Base-by-base conservation (phyloP, 2,329 filamentous ascomycete genomes). In the Verticillium albo-atrum region DNA sequence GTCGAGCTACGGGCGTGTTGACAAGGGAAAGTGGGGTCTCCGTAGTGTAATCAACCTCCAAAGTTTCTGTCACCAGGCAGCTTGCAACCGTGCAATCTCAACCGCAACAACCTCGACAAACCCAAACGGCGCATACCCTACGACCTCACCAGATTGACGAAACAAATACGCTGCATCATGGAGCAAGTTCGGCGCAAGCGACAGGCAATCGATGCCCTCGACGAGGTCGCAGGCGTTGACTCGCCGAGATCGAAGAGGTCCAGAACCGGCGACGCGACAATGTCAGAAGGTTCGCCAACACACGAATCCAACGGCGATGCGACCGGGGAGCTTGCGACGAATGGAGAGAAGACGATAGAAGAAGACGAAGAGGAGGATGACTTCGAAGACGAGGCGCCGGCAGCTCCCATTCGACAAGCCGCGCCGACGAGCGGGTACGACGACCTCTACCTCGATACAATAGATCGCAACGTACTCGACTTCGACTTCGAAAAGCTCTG, bases 401-500 rank as follows among this genome's bases (percentile, higher is more conserved):
- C 73, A 2, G 80, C 76, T n/a, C 79, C 82, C 23, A 79, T 80
- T 65, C 86, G 91, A 64, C 92, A 97, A 73, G 80, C 81, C 55
- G 91, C 89, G 52, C 92, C 94, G 17, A 85, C 90, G 34, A 90
- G 90, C 72, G 94, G 94, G 63, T 99, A 97, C 78, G 89, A 90
- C 68, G 94, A 99, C 73, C 87, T 99, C 28, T 99, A 99, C 74
- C 90, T 99, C 67, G 95, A 99, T 79, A 98, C 95, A 14, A 96
- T 99, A 76, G 88, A 97, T 74, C 91, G 95, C 69, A 87, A 89
- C 70, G 88, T 97, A 54, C 87, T 98, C 59, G 95, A 99, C 75
- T 98, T 98, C 72, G 95, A 99, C 75, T 99, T 99, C 72, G 95
- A 99, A 73, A 99, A 99, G 80, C 86, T 97, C 14, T 99, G 95